Base-by-base conservation (phyloP, 345 rosid genomes). In the Sonneratia alba region DNA sequence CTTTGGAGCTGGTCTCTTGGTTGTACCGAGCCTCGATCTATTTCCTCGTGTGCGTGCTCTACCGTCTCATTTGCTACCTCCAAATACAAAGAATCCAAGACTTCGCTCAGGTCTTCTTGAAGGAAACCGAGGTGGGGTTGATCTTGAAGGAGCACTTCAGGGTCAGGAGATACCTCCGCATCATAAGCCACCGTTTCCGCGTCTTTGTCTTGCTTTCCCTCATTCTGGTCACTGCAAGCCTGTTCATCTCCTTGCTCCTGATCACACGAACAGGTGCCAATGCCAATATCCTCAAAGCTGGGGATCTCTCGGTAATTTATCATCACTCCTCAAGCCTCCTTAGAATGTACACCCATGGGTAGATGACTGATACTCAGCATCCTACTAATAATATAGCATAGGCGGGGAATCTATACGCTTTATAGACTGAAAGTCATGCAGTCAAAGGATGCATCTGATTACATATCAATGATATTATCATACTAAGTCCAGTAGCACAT, bases 181-280 rank as follows among this genome's bases (percentile, higher is more conserved):
- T 91, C 81, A 92, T 93, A 76, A 93, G 98, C 77, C 98, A 93
- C 65, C 79, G 98, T 1, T 93, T 89, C 77, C 84, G 98, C 34
- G 74, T 78, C 75, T 89, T 93, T 75, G 82, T 91, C 49, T 80
- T 93, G 72, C 73, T 75, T 75, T 84, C 87, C 6, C 79, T 93
- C 68, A 10, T 88, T 75, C 74, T 91, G 66, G 88, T 89, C 71
- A 91, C 93, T 38, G 98, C 87, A 9, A 91, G 92, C 71, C 93
- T 89, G 85, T 86, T 91, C 77, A 74, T 77, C 72, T 86, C 87
- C 21, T 74, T 93, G 84, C 82, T 93, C 73, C 69, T 84, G 57
- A 83, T 89, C 11, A 88, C 81, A 0, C 81, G 93, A 51, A 76
- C 96, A 48, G 83, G 81, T 55, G 76, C 90, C 69, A 45, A 81